Base-by-base conservation (phyloP, 208 protist genomes). In the Perkinsela sp. region DNA sequence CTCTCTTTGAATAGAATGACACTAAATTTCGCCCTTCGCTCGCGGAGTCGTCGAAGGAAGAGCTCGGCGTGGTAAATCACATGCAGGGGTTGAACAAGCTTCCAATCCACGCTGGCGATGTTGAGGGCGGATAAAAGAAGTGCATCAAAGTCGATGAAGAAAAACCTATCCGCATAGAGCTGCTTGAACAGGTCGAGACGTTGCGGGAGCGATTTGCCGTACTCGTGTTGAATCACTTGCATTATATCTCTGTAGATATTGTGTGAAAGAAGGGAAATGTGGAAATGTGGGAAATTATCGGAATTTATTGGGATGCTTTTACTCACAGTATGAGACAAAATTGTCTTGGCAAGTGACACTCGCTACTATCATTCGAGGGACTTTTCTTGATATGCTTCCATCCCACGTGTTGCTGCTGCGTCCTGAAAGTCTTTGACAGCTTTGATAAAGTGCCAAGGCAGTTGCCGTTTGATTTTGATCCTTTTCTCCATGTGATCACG, bases 81-180 rank as follows among this genome's bases (percentile, higher is more conserved):
- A 73, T 93, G 87, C 28, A 90, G 66, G 22, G 81, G 83, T 75
- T 93, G 87, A 75, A 85, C 77, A 28, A 86, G 76, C 68, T 86
- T 79, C 87, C 87, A 93, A 68, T 90, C 85, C 1, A 90, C 82
- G 66, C 80, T 77, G 69, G 67, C 74, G 28, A 74, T 81, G 6
- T 82, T 88, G 48, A 90, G 68, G 22, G 83, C 82, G 65, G 78
- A 77, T 78, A 90, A 86, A 30, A 93, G 75, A 30, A 93, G 80
- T 30, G 87, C 84, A 71, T 93, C 87, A 67, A 84, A 84, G 69
- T 93, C 87, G 73, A 93, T 86, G 76, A 93, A 88, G 70, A 93
- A 93, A 77, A 89, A 88, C 71, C 89, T 85, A 66, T 72, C 77
- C 30, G 83, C 85, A 68, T 80, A 88, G 32, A 92, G 75, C 71